phyloP scores from a whole-genome alignment of 2,329 filamentous ascomycete species.

The Geosmithia morbida region DNA sequence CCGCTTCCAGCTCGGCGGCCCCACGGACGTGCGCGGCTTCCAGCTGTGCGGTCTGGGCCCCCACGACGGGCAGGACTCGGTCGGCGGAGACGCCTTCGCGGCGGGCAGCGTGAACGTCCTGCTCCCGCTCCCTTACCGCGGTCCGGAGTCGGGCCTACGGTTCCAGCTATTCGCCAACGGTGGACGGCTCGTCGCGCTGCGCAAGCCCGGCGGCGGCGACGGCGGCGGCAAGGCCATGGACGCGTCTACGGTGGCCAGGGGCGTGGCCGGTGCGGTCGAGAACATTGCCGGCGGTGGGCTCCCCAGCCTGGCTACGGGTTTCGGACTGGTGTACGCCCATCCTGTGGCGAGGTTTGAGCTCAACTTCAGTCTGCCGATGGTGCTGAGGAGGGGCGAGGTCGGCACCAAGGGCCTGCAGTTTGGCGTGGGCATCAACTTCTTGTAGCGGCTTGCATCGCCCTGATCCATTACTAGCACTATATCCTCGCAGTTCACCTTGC shows the following conservation, averaged over 20 bases:
- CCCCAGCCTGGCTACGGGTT: slow-evolving; percentile 73
- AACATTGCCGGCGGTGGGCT: slow-evolving; percentile 55
- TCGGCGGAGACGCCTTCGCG: slow-evolving; percentile 85
- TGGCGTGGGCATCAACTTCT: slow-evolving; percentile 91
- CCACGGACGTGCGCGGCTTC: slow-evolving; percentile 90
- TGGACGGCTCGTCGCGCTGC: slow-evolving; percentile 68
- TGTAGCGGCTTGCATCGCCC: slow-evolving; percentile 35
- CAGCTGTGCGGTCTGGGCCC: slow-evolving; percentile 79
- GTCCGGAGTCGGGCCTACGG: slow-evolving; percentile 70
- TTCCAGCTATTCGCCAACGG: slow-evolving; percentile 87
- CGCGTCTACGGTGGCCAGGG: slow-evolving; percentile 29
- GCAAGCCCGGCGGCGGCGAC: slow-evolving; percentile 28
- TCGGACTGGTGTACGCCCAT: slow-evolving; percentile 90
- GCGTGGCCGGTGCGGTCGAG: slow-evolving; percentile 46
- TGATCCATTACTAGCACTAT: background rate
- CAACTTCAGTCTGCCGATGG: slow-evolving; percentile 83
- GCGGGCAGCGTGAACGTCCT: slow-evolving; percentile 79
- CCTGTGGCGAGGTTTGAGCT: slow-evolving; percentile 87
- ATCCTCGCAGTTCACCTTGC: background rate
- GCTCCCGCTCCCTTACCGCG: slow-evolving; percentile 68
- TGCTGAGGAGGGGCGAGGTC: slow-evolving; percentile 70
- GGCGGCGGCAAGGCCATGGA: slow-evolving; percentile 17
- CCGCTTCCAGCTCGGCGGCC: slow-evolving; percentile 87
- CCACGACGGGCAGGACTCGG: slow-evolving; percentile 69
- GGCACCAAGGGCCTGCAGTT: slow-evolving; percentile 84